Evolutionary conservation across 805 yeast genomes (phyloP), one percentile per base, ranked within the genome.

Genomic region (Candida xiaguanensis): DNA sequence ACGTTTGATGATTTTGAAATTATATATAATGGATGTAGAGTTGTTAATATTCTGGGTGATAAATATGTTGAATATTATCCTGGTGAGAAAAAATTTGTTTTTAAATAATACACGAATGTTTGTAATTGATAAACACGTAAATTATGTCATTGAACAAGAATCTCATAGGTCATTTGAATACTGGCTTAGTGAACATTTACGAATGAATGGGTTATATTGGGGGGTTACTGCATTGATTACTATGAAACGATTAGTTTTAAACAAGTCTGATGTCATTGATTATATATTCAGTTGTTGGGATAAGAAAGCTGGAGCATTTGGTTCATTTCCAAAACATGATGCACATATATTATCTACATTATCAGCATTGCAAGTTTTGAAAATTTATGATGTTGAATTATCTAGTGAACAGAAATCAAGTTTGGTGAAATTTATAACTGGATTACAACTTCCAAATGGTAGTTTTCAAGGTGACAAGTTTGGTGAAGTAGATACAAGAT

Each of bases 201-300:
- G 97, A 23, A 61, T 93, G 71, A 88, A 86, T 52, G 99, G 98
- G 1, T 72, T 93, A 0, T 93, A 93, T 58, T 93, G 99, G 99
- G 98, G 97, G 0, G 66, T 87, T 2, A 82, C 85, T 13, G 88
- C 96, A 0, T 59, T 90, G 23, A 75, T 75, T 36, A 60, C 83
- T 1, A 55, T 91, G 60, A 69, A 74, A 20, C 66, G 80, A 2
- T 61, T 71, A 24, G 75, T 79, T 0, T 74, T 91, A 41, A 70
- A 80, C n/a, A 67, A 70, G 38, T 62, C 70, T 1, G 85, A 82
- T 5, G 77, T 91, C 11, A 59, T 85, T 1, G 61, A 67, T n/a
- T 93, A 81, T 56, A 85, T 91, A 3, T 39, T 77, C 50, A 63
- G 71, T 11, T 91, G 98, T 55, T 80, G 76, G 59, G 73, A 80